Percentiles rank a stretch among this genome's conserved stretches.
These are phyloP conservation scores for Maudiozyma humilis DNA, from an alignment of 1,139 yeast species.

Conservation along the genomic window DNA sequence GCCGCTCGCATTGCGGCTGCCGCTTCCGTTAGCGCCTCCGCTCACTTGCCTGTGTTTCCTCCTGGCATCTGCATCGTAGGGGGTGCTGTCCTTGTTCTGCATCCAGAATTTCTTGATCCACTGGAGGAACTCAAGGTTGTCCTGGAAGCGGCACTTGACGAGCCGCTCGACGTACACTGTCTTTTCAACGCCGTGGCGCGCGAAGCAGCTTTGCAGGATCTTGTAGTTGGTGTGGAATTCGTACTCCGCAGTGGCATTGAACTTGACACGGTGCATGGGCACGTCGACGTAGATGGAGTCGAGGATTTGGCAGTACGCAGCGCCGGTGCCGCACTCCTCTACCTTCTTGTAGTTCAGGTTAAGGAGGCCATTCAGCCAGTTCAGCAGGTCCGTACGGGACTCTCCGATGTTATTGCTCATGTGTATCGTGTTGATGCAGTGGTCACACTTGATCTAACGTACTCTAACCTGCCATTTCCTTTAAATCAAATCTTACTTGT, in stretches of 20 bases:
- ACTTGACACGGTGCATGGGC: constrained; percentile 69
- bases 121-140: constrained; percentile 85
- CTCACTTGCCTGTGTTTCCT: constrained; percentile 36
- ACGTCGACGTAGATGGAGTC: constrained; percentile 78
- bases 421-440: no score
- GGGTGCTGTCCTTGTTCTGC: constrained; percentile 59
- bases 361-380: constrained; percentile 74
- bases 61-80: constrained; percentile 59
- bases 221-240: constrained; percentile 78
- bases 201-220: constrained; percentile 70
- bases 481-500: no score
- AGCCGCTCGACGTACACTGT: constrained; percentile 73
- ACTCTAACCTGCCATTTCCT: no score
- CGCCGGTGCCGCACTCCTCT: constrained; percentile 94
- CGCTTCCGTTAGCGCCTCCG: constrained; percentile 8
- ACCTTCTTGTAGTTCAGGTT: constrained; percentile 62
- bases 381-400: constrained; percentile 73
- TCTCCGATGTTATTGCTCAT: constrained; percentile 43
- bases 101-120: constrained; percentile 85
- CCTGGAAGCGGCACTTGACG: constrained; percentile 84
- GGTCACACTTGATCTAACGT: no score
- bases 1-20: no score
- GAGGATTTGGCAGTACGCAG: constrained; percentile 85
- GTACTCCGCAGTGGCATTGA: constrained; percentile 62
- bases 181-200: constrained; percentile 61